Base-by-base conservation (phyloP, 2,329 filamentous ascomycete genomes). In the Ceratocystis papillata region DNA sequence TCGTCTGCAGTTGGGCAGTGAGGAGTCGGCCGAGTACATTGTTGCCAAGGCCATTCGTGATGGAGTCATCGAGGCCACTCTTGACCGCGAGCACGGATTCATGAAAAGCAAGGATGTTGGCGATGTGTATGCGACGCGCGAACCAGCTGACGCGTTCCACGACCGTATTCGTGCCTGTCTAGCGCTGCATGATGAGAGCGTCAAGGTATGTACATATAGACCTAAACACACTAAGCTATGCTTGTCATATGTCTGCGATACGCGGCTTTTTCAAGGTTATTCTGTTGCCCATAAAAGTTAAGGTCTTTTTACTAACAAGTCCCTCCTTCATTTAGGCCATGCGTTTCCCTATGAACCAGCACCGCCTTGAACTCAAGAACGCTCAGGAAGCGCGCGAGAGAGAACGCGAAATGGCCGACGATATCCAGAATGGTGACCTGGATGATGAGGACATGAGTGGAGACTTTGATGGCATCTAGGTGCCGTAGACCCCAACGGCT, bases 271-370 rank as follows among this genome's bases (percentile, higher is more conserved):
- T 63, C 73, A 73, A 68, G 72, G 15, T 17, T 46, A 8, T 17
- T 12, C 7, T 4, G n/a, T 8, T 50, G 20, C 30, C n/a, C 50
- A 53, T 41, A 17, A 22, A 6, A 20, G 22, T 28, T 30, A 30
- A 50, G 28, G 4, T 12, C 65, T 22, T 30, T 65, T 68, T 65
- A 60, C 72, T 78, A 73, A 77, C 68, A 48, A 64, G 6, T 53
- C 8, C 30, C 55, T 20, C 25, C 60, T 59, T 57, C 68, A 5
- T 63, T n/a, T 65, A 93, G 89, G 93, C 94, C 30, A 99, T 99
- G 94, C 86, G 94, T 65, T 99, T 97, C 78, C 94, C 94, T 1
- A 97, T 97, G 93, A 96, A 99, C 79, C 94, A 97, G 77, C 94
- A 99, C 77, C 86, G 94, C 20, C 81, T 97, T 66, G 94, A 99